phyloP scores from a whole-genome alignment of 768 basidiomycete species.

The Xanthoconium purpureum region DNA sequence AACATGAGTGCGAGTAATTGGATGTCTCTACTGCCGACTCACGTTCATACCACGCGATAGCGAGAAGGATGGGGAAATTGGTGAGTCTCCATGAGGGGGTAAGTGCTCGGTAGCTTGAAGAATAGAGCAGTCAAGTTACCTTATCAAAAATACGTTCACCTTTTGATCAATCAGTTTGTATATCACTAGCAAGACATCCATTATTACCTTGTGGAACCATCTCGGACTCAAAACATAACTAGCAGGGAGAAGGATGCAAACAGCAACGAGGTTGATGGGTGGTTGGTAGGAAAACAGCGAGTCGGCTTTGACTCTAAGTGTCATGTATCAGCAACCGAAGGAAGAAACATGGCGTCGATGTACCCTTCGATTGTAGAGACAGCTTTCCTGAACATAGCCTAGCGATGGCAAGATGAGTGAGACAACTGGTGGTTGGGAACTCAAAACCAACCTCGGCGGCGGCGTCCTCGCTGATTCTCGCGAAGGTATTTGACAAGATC shows the following conservation, averaged over 20 bases:
- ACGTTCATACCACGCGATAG: conserved; percentile 84
- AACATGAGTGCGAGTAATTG: background rate
- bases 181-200: background rate
- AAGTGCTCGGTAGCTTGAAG: background rate
- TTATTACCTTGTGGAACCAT: conserved; percentile 92
- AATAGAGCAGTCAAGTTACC: conserved; percentile 37
- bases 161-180: conserved; percentile 30
- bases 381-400: conserved; percentile 95
- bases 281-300: conserved; percentile 93
- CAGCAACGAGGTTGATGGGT: conserved; percentile 85
- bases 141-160: conserved; percentile 88
- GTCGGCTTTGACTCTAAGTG: conserved; percentile 77
- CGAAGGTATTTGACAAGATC: conserved; percentile 96
- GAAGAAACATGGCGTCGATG: conserved; percentile 6
- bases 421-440: background rate
- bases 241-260: conserved; percentile 83
- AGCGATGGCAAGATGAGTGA: background rate
- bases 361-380: conserved; percentile 95
- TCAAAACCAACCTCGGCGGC: conserved; percentile 67
- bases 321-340: conserved; percentile 11
- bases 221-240: conserved; percentile 86
- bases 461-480: conserved; percentile 90
- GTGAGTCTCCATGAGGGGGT: conserved; percentile 49
- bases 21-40: conserved; percentile 1
- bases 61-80: conserved; percentile 78